These are phyloP conservation scores for Cubamyces lactineus DNA, from an alignment of 768 basidiomycete genomes.

Conservation along the genomic window DNA sequence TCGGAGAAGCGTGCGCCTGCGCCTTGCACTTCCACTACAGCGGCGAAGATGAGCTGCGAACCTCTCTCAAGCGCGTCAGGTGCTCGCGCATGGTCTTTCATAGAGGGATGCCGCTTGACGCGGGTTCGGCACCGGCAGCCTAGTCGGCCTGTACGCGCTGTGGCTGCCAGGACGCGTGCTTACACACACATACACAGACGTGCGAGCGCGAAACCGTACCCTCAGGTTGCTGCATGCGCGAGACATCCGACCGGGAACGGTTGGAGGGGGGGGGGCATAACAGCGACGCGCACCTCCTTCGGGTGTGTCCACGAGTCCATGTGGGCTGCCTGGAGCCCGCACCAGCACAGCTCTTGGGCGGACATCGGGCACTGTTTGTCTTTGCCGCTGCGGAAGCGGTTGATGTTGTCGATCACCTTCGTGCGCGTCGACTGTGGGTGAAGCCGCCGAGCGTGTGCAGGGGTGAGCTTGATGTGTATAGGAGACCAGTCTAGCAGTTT, in stretches of 20 bases:
- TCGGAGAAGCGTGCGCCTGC: too few relatives aligned
- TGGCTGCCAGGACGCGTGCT: too few relatives aligned
- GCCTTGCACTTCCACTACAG: neutral
- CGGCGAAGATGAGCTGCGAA: neutral
- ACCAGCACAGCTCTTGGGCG: slow-evolving; percentile 3
- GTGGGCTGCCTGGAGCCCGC: slow-evolving; percentile 2
- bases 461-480: slow-evolving; percentile 5
- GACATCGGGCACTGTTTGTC: slow-evolving; percentile 4
- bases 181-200: too few relatives aligned
- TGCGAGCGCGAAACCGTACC: neutral
- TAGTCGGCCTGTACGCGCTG: too few relatives aligned
- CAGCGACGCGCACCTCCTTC: slow-evolving; percentile 3
- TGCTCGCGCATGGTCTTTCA: neutral
- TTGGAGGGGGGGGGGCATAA: neutral
- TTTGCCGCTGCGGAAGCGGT: neutral
- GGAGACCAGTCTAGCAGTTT: slow-evolving; percentile 5
- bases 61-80: neutral
- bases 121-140: too few relatives aligned
- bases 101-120: too few relatives aligned
- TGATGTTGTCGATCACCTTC: neutral
- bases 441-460: slow-evolving; percentile 8
- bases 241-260: neutral
- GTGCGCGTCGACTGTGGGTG: neutral
- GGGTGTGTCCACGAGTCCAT: slow-evolving; percentile 1
- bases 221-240: slow-evolving; percentile 9